Evolutionary conservation across 2,329 filamentous ascomycete genomes (phyloP).

Genomic region (Trichothecium sympodiale): DNA sequence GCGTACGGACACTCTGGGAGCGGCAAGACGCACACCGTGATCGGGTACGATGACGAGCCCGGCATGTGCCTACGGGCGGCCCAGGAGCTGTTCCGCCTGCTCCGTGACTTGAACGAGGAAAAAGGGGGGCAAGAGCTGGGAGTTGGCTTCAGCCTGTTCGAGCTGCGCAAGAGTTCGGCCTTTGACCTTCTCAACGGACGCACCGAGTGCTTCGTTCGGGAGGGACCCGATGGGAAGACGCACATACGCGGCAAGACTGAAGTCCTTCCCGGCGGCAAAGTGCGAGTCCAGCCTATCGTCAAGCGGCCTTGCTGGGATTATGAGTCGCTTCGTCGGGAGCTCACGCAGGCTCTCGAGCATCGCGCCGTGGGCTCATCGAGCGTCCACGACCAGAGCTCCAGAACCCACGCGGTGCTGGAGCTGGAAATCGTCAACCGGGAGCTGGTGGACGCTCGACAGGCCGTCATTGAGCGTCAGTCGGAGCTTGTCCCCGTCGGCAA

Average conservation of each 20-base stretch:
- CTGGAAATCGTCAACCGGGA: slow-evolving; percentile 26
- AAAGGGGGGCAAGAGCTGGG: slow-evolving; percentile 12
- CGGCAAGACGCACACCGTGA: slow-evolving; percentile 8
- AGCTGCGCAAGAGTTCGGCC: slow-evolving; percentile 27
- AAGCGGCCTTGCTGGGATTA: slow-evolving; percentile 22
- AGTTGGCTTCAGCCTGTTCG: slow-evolving; percentile 26
- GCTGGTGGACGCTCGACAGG: slow-evolving; percentile 23
- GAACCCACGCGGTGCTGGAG: slow-evolving; percentile 30
- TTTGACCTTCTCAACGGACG: slow-evolving; percentile 28
- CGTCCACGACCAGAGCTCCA: slow-evolving; percentile 30
- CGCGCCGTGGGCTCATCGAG: slow-evolving; percentile 24
- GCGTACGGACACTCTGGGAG: slow-evolving; percentile 21
- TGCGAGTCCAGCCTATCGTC: slow-evolving; percentile 27
- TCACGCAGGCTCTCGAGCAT: slow-evolving; percentile 17
- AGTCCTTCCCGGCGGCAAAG: slow-evolving; percentile 24
- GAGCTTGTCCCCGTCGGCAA: slow-evolving; percentile 33
- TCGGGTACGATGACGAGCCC: slow-evolving; percentile 24
- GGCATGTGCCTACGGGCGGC: slow-evolving; percentile 26
- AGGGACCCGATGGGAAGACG: slow-evolving; percentile 25
- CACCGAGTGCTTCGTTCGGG: slow-evolving; percentile 26
- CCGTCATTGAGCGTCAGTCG: slow-evolving; percentile 26
- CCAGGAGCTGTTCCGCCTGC: slow-evolving; percentile 13
- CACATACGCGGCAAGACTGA: slow-evolving; percentile 31
- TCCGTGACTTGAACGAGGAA: slow-evolving; percentile 14
- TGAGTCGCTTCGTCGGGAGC: slow-evolving; percentile 15